Conservation (phyloP, 2,329 filamentous ascomycete species). For the Fusarium dimerum region DNA sequence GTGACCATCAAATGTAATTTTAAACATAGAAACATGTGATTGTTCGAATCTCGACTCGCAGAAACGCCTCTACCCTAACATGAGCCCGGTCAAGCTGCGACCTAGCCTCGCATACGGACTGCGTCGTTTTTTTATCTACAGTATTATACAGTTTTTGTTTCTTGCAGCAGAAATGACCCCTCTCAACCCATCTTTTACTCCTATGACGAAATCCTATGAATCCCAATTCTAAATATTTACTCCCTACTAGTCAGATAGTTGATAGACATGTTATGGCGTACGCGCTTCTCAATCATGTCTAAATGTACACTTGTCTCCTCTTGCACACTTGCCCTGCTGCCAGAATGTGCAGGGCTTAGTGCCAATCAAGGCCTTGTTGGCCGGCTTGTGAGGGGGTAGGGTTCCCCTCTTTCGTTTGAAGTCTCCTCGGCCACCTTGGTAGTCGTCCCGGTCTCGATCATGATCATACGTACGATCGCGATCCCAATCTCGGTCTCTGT, state of each 20-base stretch:
- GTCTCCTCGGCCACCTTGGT: constrained; percentile 33
- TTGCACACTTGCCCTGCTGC: constrained; percentile 69
- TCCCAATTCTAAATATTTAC: background rate
- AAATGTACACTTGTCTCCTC: constrained; percentile 74
- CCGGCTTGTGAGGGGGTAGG: constrained; percentile 43
- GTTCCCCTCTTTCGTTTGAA: constrained; percentile 43
- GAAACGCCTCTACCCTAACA: constrained; percentile 2
- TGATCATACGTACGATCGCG: constrained; percentile 22
- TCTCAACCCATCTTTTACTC: constrained; percentile 9
- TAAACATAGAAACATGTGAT: constrained; percentile 8
- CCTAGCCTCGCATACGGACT: constrained; percentile 5
- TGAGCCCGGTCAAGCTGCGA: background rate
- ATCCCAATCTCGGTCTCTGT: constrained; percentile 32
- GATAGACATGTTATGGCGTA: constrained; percentile 1
- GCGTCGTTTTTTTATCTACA: constrained; percentile 22
- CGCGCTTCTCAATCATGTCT: constrained; percentile 55
- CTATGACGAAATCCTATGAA: constrained; percentile 4
- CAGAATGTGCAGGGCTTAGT: constrained; percentile 72
- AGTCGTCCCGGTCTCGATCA: constrained; percentile 38
- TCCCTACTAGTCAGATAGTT: background rate
- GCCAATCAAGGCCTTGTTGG: constrained; percentile 60
- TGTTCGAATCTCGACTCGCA: constrained; percentile 5
- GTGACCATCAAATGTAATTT: background rate
- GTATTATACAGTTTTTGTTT: constrained; percentile 23
- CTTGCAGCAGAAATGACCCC: background rate